These are phyloP conservation scores for Avicennia marina DNA, from an alignment of 257 asterid genomes.

Conservation along the genomic window DNA sequence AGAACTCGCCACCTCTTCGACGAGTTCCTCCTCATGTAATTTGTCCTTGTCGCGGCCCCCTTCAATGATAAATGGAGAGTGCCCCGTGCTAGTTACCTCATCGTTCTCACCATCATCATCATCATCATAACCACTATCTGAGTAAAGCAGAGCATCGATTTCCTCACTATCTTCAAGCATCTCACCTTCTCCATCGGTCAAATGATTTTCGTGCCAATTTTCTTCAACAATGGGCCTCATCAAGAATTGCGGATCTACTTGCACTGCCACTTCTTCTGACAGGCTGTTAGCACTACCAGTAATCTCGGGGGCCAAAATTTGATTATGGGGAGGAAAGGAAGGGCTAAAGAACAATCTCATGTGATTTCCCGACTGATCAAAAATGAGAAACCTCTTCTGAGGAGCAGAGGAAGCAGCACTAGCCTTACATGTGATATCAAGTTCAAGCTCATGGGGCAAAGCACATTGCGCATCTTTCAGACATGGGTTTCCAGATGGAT, in stretches of 20 bases:
- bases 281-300: slow-evolving; percentile 17
- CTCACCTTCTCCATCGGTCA: slow-evolving; percentile 35
- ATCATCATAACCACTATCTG: slow-evolving; percentile 36
- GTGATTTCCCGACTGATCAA: slow-evolving; percentile 50
- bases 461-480: slow-evolving; percentile 9
- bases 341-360: slow-evolving; percentile 44
- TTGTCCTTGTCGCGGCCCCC: slow-evolving; percentile 17
- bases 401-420: slow-evolving; percentile 18
- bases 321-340: slow-evolving; percentile 18
- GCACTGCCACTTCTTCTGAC: slow-evolving; percentile 18
- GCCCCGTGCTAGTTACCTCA: slow-evolving; percentile 59
- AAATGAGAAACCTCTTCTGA: slow-evolving; percentile 45
- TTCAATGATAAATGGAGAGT: slow-evolving; percentile 24
- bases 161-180: slow-evolving; percentile 55
- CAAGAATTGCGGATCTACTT: slow-evolving; percentile 19
- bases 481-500: slow-evolving; percentile 15
- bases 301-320: slow-evolving; percentile 13
- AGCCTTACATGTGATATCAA: slow-evolving; percentile 26
- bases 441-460: slow-evolving; percentile 13
- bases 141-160: slow-evolving; percentile 55
- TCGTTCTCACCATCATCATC: slow-evolving; percentile 36
- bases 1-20: slow-evolving; percentile 41
- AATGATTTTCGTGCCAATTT: slow-evolving; percentile 24
- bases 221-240: slow-evolving; percentile 29
- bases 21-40: slow-evolving; percentile 10